Base-by-base conservation (phyloP, 2,329 filamentous ascomycete genomes). In the Didymella lethalis region DNA sequence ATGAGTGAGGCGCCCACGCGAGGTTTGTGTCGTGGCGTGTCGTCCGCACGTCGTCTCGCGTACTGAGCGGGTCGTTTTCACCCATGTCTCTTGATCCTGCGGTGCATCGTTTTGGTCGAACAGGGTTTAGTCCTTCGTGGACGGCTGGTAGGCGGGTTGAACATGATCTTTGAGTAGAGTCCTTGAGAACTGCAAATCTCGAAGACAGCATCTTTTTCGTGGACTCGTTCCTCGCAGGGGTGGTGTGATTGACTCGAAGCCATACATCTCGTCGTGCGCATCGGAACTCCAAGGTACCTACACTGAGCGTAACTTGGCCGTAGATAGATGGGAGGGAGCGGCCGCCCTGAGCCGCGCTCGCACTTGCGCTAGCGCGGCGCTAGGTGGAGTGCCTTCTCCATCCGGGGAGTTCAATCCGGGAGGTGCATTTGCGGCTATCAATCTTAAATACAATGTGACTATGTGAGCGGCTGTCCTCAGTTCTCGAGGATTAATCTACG, bases 21-120 rank as follows among this genome's bases (percentile, higher is more conserved):
- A 25, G n/a, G 32, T 47, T 45, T 34, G n/a, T 41, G 8, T 31
- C 10, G 36, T 47, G 34, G 26, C 38, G 18, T 31, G 4, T 44
- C 40, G 43, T 23, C 14, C 31, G 28, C 16, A 36, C 14, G 32
- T 16, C n/a, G 11, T 16, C 20, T 48, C 52, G 44, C 52, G 52
- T 48, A 48, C 26, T 16, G 28, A 4, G 1, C 7, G 38, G 23
- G 29, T 48, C 23, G 26, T 44, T 16, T 38, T 7, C 10, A 55
- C 45, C 52, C 52, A 41, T 55, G 45, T 44, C 45, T 36, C 28
- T 29, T 41, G 16, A 55, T 44, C 45, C 36, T 48, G 38, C 36
- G 34, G 23, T 32, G 26, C 44, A 25, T 54, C 44, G 12, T 48
- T 47, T 28, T 5, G 34, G 11, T 12, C 12, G 41, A 26, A 25